Percentiles rank a stretch among this genome's conserved stretches.
phyloP scores from a whole-genome alignment of 2,329 filamentous ascomycete genomes.

The Cladobotryum mycophilum region DNA sequence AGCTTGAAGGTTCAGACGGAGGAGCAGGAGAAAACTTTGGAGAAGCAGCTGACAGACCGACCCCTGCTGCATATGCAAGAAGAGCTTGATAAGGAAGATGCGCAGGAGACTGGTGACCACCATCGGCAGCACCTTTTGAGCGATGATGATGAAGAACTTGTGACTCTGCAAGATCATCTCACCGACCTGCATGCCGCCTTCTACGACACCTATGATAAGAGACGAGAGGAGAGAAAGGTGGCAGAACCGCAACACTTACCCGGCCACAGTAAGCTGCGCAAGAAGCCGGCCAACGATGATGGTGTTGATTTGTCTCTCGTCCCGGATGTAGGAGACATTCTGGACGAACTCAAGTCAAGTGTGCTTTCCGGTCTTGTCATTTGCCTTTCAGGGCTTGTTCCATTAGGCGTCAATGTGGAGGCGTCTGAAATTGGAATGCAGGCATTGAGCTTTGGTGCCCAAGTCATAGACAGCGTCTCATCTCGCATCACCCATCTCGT shows the following conservation, averaged over 20 bases:
- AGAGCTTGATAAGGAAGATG: conserved; percentile 74
- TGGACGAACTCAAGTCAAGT: conserved; percentile 71
- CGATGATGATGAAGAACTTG: conserved; percentile 81
- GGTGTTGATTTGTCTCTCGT: conserved; percentile 48
- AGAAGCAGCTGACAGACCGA: conserved; percentile 82
- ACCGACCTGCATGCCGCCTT: conserved; percentile 70
- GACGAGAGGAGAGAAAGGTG: conserved; percentile 32
- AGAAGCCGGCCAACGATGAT: conserved; percentile 31
- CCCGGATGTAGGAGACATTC: conserved; percentile 80
- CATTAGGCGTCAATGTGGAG: conserved; percentile 70
- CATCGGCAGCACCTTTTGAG: conserved; percentile 70
- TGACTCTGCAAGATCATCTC: conserved; percentile 69
- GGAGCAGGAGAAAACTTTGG: conserved; percentile 80
- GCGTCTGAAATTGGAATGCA: conserved; percentile 83
- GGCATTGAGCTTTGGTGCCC: conserved; percentile 77
- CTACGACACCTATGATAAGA: conserved; percentile 72
- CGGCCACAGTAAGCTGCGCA: conserved; percentile 25
- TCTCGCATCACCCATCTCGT: conserved; percentile 68
- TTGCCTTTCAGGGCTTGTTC: conserved; percentile 86
- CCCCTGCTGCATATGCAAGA: conserved; percentile 91
- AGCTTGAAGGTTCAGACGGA: conserved; percentile 69
- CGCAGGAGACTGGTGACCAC: conserved; percentile 28
- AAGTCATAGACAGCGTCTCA: conserved; percentile 50
- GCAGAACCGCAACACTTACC: conserved; percentile 29
- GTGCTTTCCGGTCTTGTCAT: conserved; percentile 71